Evolutionary conservation across 2,329 filamentous ascomycete species (phyloP).

Genomic region (Alternaria consortialis): DNA sequence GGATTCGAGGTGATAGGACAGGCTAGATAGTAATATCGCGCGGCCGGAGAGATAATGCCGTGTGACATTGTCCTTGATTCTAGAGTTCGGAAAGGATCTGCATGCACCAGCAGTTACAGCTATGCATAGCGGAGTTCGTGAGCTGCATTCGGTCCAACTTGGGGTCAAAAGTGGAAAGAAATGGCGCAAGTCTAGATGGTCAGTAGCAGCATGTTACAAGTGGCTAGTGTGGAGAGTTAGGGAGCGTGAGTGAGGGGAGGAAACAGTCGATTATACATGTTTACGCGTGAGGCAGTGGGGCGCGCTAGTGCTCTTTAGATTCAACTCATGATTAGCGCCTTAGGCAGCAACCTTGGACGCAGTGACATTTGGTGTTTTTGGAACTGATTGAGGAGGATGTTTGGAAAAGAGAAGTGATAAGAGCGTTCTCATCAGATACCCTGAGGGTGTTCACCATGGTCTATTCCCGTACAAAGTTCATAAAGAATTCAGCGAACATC

Average conservation of each 20-base stretch:
- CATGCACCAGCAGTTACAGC: neutral
- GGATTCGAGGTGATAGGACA: neutral
- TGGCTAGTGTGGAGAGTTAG: neutral
- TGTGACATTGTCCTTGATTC: slow-evolving; percentile 13
- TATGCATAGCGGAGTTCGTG: neutral
- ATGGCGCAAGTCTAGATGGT: neutral
- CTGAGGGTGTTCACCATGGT: too few species aligned
- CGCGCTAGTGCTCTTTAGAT: neutral
- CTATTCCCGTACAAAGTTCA: neutral
- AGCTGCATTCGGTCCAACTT: neutral
- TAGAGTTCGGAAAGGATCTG: slow-evolving; percentile 5
- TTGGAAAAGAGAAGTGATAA: too few species aligned
- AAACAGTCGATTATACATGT: neutral
- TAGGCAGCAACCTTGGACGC: too few species aligned
- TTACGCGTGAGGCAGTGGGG: slow-evolving; percentile 1
- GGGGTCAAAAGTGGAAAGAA: neutral
- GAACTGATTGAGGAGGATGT: too few species aligned
- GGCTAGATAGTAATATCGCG: neutral
- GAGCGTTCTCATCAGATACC: too few species aligned
- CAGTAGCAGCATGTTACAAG: neutral
- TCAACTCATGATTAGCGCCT: neutral
- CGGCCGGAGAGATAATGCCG: slow-evolving; percentile 29
- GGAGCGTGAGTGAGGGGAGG: neutral
- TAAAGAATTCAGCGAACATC: too few species aligned
- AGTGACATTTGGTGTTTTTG: too few species aligned